Base-by-base conservation (phyloP, 306 rosid genomes). In the apple (Malus domestica) region DNA sequence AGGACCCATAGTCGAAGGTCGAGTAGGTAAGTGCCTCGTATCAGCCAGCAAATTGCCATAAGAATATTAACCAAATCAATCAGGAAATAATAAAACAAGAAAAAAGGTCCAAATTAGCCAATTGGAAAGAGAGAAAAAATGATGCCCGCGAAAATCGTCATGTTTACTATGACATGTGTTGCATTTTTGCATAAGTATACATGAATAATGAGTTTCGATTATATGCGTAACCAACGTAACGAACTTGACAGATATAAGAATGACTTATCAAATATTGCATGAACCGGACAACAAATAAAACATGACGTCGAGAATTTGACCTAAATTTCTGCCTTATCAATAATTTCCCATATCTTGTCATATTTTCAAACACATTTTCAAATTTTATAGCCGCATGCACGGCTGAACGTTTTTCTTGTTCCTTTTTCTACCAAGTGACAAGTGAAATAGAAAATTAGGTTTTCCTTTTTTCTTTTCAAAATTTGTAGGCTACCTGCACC, bases 401-500 rank as follows among this genome's bases (percentile, higher is more conserved):
- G 1, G 55, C 19, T 16, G 7, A 49, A 11, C 45, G 0, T 19
- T 10, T 32, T 35, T n/a, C 49, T 3, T 14, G 32, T 32, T 20
- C 12, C 5, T 11, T 71, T 51, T 32, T 23, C 29, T 7, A 51
- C 19, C 2, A 32, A 54, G 42, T 20, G 75, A 33, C 32, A 4
- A 27, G 29, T 25, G 42, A 32, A 3, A 10, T 5, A 9, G 4
- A 66, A 35, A 35, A 25, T 38, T 38, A 38, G 42, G 42, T 38
- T 38, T 38, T 20, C 8, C 20, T 25, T 7, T 19, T 19, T 25
- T 25, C 1, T 59, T 27, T 67, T 74, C 78, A 74, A 74, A 29
- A 45, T 44, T 61, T 74, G 70, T 18, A 44, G 70, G 70, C 78
- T 62, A 74, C 61, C 70, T 73, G 59, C 77, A 73, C 69, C 60